A percentile compares a stretch with the other conserved stretches of the same genome.
Evolutionary conservation across 768 basidiomycete genomes (phyloP).

Genomic region (Macrolepiota fuliginosa): DNA sequence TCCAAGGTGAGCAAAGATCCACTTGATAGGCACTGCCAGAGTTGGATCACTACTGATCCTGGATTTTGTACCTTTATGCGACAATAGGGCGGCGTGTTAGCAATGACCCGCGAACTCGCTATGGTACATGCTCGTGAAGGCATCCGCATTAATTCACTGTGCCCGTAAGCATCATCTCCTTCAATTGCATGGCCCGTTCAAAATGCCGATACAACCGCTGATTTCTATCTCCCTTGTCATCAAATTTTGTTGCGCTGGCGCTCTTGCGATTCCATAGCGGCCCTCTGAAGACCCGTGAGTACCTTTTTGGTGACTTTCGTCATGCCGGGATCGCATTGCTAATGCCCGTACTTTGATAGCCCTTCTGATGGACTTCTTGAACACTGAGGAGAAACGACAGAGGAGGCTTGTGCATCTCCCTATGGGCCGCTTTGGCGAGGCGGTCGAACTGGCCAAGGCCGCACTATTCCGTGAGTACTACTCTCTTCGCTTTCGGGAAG

Average conservation of each 20-base stretch:
- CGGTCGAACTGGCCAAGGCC: slow-evolving; percentile 89
- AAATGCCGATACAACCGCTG: neutral
- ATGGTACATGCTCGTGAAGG: slow-evolving; percentile 98
- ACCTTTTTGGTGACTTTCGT: slow-evolving; percentile 1
- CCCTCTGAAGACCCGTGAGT: slow-evolving; percentile 89
- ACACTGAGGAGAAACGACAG: slow-evolving; percentile 93
- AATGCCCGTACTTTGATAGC: slow-evolving; percentile 43
- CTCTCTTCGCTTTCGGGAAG: slow-evolving; percentile 1
- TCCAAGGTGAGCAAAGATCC: slow-evolving; percentile 61
- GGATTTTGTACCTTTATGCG: neutral
- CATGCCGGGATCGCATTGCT: neutral
- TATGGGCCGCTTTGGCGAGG: slow-evolving; percentile 98
- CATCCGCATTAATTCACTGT: slow-evolving; percentile 92
- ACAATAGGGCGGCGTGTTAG: slow-evolving; percentile 86
- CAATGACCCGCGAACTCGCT: slow-evolving; percentile 96
- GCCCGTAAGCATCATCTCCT: slow-evolving; percentile 65
- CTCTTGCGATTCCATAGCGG: slow-evolving; percentile 50
- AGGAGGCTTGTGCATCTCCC: slow-evolving; percentile 89
- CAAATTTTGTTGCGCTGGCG: slow-evolving; percentile 10
- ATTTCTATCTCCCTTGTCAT: neutral
- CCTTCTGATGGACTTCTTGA: slow-evolving; percentile 96
- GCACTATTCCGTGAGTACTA: slow-evolving; percentile 82
- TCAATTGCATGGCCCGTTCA: neutral
- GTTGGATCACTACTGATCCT: neutral
- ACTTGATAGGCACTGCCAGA: neutral